These are phyloP conservation scores for Wickerhamomyces alni DNA, from an alignment of 805 yeast species.

Conservation along the genomic window DNA sequence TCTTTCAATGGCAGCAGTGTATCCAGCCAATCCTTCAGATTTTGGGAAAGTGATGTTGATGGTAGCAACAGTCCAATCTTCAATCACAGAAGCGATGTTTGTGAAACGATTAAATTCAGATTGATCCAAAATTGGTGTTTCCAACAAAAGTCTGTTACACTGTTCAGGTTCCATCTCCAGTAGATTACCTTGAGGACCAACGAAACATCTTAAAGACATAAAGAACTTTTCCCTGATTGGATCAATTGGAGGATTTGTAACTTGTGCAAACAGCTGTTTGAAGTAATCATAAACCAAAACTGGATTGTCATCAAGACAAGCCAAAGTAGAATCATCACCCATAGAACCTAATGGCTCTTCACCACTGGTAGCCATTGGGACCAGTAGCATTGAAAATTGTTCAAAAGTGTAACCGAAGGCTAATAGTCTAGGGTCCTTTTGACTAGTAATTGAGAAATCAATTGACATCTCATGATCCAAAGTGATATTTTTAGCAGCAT, in stretches of 20 bases:
- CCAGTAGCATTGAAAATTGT: slow-evolving; percentile 75
- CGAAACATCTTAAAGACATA: slow-evolving; percentile 94
- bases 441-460: slow-evolving; percentile 34
- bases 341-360: slow-evolving; percentile 96
- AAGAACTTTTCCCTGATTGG: slow-evolving; percentile 96
- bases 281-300: slow-evolving; percentile 87
- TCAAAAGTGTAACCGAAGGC: slow-evolving; percentile 95
- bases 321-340: slow-evolving; percentile 97
- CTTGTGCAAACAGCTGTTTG: slow-evolving; percentile 95
- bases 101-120: slow-evolving; percentile 70
- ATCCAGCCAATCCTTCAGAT: slow-evolving; percentile 79
- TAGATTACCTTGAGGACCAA: slow-evolving; percentile 97
- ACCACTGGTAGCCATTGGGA: slow-evolving; percentile 90
- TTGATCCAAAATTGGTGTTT: slow-evolving; percentile 75
- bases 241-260: slow-evolving; percentile 97
- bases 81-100: slow-evolving; percentile 68
- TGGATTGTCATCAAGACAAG: slow-evolving; percentile 92
- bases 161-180: slow-evolving; percentile 89
- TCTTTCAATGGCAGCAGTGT: slow-evolving; percentile 76
- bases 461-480: slow-evolving; percentile 19
- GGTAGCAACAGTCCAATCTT: slow-evolving; percentile 76
- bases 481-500: slow-evolving; percentile 23
- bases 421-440: slow-evolving; percentile 73
- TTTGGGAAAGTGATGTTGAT: slow-evolving; percentile 88
- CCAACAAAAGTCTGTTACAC: slow-evolving; percentile 80